These are phyloP conservation scores for Cystofilobasidium macerans DNA, from an alignment of 768 basidiomycete genomes.

Conservation along the genomic window DNA sequence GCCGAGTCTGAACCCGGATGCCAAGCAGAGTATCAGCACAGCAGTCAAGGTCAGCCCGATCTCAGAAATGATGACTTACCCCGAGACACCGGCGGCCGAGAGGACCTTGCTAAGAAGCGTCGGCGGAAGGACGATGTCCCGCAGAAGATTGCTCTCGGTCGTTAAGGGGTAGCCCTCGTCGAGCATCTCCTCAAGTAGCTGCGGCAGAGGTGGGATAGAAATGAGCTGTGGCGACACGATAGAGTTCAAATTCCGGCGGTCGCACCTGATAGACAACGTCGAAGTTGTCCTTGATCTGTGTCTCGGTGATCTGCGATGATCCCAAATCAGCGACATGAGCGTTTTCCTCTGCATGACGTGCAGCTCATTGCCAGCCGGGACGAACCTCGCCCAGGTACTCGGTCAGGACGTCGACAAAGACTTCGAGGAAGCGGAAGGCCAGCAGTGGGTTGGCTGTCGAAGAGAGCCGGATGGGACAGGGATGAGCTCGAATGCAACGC, in stretches of 20 bases:
- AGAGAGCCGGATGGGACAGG: too few relatives aligned
- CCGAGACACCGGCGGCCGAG: slow-evolving; percentile 47
- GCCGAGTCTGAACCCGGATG: slow-evolving; percentile 36
- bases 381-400: slow-evolving; percentile 72
- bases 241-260: neutral
- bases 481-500: neutral
- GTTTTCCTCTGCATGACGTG: too few relatives aligned
- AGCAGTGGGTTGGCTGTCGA: slow-evolving; percentile 70
- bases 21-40: too few relatives aligned
- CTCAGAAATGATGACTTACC: slow-evolving; percentile 34
- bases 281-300: slow-evolving; percentile 77
- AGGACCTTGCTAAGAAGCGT: slow-evolving; percentile 65
- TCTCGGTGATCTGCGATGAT: slow-evolving; percentile 48
- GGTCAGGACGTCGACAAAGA: slow-evolving; percentile 67
- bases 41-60: neutral
- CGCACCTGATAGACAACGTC: slow-evolving; percentile 86
- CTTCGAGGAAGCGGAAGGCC: slow-evolving; percentile 76
- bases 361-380: neutral
- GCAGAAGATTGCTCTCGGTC: slow-evolving; percentile 74
- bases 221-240: neutral
- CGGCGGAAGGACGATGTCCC: slow-evolving; percentile 87
- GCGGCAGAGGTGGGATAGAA: neutral
- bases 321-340: neutral
- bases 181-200: slow-evolving; percentile 91
- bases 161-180: slow-evolving; percentile 85